Evolutionary conservation across 2,329 filamentous ascomycete species (phyloP).

Genomic region (Spiromastix sp.): DNA sequence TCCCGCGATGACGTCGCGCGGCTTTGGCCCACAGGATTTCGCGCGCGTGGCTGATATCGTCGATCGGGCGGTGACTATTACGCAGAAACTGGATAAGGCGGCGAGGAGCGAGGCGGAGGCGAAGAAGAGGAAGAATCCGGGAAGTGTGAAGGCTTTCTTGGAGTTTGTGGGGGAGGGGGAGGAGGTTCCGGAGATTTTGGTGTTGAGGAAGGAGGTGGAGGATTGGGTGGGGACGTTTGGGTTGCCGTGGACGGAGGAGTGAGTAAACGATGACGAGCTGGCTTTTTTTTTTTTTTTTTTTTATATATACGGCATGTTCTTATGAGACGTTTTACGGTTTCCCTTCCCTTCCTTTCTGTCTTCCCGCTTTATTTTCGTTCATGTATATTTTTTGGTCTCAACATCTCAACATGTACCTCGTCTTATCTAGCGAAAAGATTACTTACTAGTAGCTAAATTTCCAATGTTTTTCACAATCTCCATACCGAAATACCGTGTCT

Average conservation of each 20-base stretch:
- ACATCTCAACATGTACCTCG: too few species aligned
- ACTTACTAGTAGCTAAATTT: too few species aligned
- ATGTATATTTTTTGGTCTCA: too few species aligned
- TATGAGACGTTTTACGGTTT: too few species aligned
- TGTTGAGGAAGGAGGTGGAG: slow-evolving; percentile 80
- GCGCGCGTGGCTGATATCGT: slow-evolving; percentile 75
- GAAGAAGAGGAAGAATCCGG: slow-evolving; percentile 82
- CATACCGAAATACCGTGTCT: too few species aligned
- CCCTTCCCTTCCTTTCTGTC: too few species aligned
- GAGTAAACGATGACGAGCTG: slow-evolving; percentile 15
- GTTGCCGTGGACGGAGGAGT: slow-evolving; percentile 64
- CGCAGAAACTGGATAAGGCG: slow-evolving; percentile 62
- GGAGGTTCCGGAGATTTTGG: slow-evolving; percentile 71
- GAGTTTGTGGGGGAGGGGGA: slow-evolving; percentile 73
- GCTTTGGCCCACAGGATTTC: slow-evolving; percentile 86
- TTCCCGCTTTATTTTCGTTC: too few species aligned
- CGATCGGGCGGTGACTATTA: slow-evolving; percentile 70
- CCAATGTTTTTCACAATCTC: too few species aligned
- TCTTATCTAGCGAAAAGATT: too few species aligned
- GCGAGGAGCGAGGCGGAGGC: slow-evolving; percentile 64
- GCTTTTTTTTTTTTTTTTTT: not conserved
- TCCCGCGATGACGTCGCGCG: slow-evolving; percentile 93
- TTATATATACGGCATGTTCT: not conserved
- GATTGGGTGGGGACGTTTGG: slow-evolving; percentile 84
- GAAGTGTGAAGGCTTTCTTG: slow-evolving; percentile 98